Evolutionary conservation across 2,329 filamentous ascomycete species (phyloP).

Genomic region (Sporothrix protearum): DNA sequence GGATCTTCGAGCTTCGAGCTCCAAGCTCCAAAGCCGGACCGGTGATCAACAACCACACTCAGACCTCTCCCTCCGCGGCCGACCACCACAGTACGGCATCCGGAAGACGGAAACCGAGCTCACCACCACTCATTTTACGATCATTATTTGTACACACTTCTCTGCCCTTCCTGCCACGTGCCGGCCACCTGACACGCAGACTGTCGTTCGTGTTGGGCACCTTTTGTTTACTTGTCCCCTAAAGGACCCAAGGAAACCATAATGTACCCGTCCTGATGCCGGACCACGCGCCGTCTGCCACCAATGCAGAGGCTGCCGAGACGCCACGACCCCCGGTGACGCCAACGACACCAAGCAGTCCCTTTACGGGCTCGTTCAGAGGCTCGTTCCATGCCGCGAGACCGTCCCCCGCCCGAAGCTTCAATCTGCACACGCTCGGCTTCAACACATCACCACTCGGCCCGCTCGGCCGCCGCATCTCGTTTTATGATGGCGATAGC

Average conservation of each 20-base stretch:
- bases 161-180: background rate
- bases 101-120: conserved; percentile 12
- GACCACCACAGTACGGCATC: background rate
- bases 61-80: background rate
- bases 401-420: conserved; percentile 26
- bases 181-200: background rate
- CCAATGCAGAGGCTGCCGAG: background rate
- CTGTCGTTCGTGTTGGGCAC: background rate
- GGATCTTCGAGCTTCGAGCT: background rate
- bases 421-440: conserved; percentile 34
- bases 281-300: conserved; percentile 19
- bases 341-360: conserved; percentile 26
- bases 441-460: conserved; percentile 34
- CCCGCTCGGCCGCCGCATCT: conserved; percentile 35
- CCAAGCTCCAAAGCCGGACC: background rate
- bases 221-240: background rate
- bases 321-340: background rate
- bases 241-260: background rate
- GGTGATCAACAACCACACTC: conserved; percentile 3
- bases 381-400: conserved; percentile 11
- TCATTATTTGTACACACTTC: background rate
- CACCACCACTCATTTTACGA: background rate
- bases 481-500: conserved; percentile 26
- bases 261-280: conserved; percentile 25
- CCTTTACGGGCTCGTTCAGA: conserved; percentile 27